Percentiles rank a stretch among this genome's conserved stretches.
phyloP scores from a whole-genome alignment of 148 eudicot genomes.

The Cornus florida region DNA sequence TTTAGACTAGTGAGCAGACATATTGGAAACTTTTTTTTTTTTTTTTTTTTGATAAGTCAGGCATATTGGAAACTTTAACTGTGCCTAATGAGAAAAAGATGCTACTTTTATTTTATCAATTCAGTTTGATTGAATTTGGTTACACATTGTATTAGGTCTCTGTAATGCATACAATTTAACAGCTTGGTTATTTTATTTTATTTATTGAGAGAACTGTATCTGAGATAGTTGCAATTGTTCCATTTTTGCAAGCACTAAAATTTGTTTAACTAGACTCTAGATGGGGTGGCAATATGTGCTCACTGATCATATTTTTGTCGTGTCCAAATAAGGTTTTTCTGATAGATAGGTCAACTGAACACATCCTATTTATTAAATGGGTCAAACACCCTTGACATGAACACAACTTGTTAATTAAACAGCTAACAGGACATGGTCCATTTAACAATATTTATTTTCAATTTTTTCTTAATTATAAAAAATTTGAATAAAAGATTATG shows the following conservation, averaged over 20 bases:
- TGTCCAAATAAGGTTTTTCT: no score
- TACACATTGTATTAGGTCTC: neutral
- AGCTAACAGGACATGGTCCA: no score
- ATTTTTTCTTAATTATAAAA: no score
- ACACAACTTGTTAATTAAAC: no score
- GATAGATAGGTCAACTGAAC: no score
- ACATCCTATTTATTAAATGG: no score
- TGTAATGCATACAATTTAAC: neutral
- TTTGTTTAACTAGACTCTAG: neutral
- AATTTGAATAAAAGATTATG: no score
- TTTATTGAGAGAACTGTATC: neutral
- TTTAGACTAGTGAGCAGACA: neutral
- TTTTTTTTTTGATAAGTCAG: no score
- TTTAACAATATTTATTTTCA: no score
- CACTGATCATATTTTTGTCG: no score
- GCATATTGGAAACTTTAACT: neutral
- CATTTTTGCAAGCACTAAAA: neutral
- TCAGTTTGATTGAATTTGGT: neutral
- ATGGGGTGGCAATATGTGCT: no score
- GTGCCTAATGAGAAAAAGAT: neutral
- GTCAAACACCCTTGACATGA: no score
- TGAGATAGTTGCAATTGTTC: neutral
- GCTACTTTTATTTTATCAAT: neutral
- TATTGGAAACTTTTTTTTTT: neutral
- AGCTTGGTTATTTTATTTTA: neutral